Conservation (phyloP, 2,329 filamentous ascomycete genomes). For the Ceratocystis papillata region DNA sequence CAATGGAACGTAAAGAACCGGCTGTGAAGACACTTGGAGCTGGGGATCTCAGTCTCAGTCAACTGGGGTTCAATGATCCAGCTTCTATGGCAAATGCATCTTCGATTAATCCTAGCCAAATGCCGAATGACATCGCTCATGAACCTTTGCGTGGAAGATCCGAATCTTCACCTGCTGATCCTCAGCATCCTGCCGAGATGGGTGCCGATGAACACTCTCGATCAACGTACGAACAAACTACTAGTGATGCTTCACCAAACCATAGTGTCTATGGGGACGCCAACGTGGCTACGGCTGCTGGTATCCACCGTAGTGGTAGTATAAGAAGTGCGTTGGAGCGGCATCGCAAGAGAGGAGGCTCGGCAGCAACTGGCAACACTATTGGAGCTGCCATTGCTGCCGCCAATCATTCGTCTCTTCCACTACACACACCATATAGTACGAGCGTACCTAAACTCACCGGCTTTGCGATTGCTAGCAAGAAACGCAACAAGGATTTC, state of each 20-base stretch:
- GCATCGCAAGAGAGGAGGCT: conserved; percentile 73
- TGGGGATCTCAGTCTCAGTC: conserved; percentile 79
- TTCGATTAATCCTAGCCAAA: neutral
- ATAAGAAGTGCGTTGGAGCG: conserved; percentile 51
- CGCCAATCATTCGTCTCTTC: conserved; percentile 39
- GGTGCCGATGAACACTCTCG: conserved; percentile 32
- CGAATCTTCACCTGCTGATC: conserved; percentile 49
- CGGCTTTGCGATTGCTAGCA: conserved; percentile 90
- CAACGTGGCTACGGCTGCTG: conserved; percentile 24
- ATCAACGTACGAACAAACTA: conserved; percentile 16
- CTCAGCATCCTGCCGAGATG: conserved; percentile 28
- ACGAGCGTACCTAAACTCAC: conserved; percentile 64
- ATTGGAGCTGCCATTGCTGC: conserved; percentile 62
- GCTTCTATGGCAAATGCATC: conserved; percentile 9
- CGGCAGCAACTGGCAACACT: conserved; percentile 55
- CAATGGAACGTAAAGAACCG: conserved; percentile 51
- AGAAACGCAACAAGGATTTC: conserved; percentile 92
- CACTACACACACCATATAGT: conserved; percentile 50
- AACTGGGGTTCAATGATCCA: conserved; percentile 64
- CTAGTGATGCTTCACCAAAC: conserved; percentile 18
- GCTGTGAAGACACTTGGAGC: conserved; percentile 82
- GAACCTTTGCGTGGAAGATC: conserved; percentile 37
- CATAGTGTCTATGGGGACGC: conserved; percentile 22
- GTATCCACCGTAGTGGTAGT: conserved; percentile 54
- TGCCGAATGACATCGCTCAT: neutral